Percentiles rank a stretch among this genome's conserved stretches.
phyloP scores from a whole-genome alignment of 139 green algal species.

The Parachlorella kessleri region DNA sequence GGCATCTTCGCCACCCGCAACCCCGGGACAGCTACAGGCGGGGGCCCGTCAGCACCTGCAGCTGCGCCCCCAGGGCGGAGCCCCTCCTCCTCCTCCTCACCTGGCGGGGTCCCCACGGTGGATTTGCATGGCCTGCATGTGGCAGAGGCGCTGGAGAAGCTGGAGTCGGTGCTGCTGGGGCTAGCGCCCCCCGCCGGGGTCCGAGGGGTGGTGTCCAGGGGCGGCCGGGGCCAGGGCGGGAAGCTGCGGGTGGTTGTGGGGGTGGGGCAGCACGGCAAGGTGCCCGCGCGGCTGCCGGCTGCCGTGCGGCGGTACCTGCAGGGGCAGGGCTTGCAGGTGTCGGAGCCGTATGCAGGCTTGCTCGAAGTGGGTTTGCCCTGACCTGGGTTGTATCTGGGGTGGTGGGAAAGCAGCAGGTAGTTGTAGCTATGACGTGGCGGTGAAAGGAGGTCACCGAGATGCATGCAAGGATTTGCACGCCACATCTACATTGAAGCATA shows the following conservation, averaged over 20 bases:
- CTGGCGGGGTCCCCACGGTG: slow-evolving; percentile 32
- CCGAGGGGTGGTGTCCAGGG: too few relatives aligned
- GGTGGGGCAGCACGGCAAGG: slow-evolving; percentile 69
- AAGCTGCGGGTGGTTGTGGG: slow-evolving; percentile 60
- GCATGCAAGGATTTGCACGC: too few relatives aligned
- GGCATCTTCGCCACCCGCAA: slow-evolving; percentile 62
- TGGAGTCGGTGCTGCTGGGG: slow-evolving; percentile 42
- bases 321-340: slow-evolving; percentile 36
- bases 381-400: neutral
- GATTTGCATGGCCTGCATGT: slow-evolving; percentile 84
- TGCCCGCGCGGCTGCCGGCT: slow-evolving; percentile 47
- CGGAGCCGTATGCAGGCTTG: slow-evolving; percentile 48
- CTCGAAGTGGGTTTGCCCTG: slow-evolving; percentile 47
- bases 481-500: too few relatives aligned
- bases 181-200: neutral
- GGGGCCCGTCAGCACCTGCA: neutral
- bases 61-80: too few relatives aligned
- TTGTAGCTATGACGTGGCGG: too few relatives aligned
- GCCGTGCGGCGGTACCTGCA: slow-evolving; percentile 44
- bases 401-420: too few relatives aligned
- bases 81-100: too few relatives aligned
- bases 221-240: neutral
- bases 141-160: slow-evolving; percentile 55
- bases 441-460: too few relatives aligned
- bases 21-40: neutral